Conservation (phyloP, 1,284 basidiomycete genomes). For the Apiotrichum akiyoshidainum region DNA sequence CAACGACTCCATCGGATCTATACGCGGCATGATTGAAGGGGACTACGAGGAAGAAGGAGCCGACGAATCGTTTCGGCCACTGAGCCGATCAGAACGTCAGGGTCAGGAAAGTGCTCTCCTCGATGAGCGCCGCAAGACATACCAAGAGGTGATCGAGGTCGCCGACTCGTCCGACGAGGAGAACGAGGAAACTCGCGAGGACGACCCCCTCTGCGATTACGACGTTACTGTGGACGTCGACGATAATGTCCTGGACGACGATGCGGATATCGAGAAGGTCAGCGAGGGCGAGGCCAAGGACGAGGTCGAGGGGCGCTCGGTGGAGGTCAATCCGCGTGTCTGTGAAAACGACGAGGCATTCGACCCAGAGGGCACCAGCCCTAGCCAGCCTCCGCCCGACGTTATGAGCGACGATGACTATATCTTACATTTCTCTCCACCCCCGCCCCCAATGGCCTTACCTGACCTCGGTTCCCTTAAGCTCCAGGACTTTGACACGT, state of each 20-base stretch:
- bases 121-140: too few species aligned
- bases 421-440: constrained; percentile 28
- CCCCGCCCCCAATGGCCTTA: constrained; percentile 13
- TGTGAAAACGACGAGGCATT: too few species aligned
- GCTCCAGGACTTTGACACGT: not conserved
- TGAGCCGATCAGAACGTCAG: too few species aligned
- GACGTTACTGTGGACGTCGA: constrained; percentile 1
- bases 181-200: not conserved
- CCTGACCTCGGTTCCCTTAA: constrained; percentile 22
- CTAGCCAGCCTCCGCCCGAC: too few species aligned
- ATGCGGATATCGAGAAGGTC: constrained; percentile 5
- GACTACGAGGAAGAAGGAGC: not conserved
- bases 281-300: constrained; percentile 7
- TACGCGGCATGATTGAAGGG: not conserved
- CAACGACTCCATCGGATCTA: not conserved
- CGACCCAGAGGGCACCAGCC: too few species aligned
- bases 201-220: constrained; percentile 8
- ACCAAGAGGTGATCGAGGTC: constrained; percentile 5
- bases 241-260: constrained; percentile 1
- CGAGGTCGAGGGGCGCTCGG: not conserved
- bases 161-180: constrained; percentile 15
- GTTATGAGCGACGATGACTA: constrained; percentile 6
- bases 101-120: too few species aligned
- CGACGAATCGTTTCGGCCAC: not conserved
- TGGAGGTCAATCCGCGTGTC: not conserved